Evolutionary conservation across 192 early-diverging fungal species (phyloP).

Genomic region (Gonapodya prolifera): DNA sequence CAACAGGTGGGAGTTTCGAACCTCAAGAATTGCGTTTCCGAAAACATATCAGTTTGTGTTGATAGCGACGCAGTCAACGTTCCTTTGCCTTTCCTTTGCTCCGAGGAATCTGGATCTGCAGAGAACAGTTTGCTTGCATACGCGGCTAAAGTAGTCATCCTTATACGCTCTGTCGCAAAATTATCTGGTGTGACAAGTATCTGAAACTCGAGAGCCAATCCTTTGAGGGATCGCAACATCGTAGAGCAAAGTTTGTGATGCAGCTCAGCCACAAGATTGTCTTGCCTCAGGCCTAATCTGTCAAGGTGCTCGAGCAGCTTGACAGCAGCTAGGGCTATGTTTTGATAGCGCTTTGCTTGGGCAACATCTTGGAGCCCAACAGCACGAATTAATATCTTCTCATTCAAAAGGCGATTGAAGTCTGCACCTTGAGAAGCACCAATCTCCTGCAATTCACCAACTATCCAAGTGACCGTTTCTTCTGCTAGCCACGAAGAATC

Average conservation of each 20-base stretch:
- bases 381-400: neutral
- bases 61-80: neutral
- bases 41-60: conserved; percentile 16
- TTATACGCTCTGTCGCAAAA: neutral
- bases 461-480: neutral
- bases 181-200: neutral
- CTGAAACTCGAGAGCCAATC: neutral
- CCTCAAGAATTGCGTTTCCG: conserved; percentile 16
- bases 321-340: neutral
- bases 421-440: neutral
- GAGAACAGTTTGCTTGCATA: neutral
- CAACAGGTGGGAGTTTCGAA: neutral
- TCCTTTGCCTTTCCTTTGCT: conserved; percentile 8
- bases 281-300: neutral
- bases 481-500: neutral
- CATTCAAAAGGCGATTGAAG: neutral
- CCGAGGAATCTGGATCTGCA: neutral
- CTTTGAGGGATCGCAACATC: neutral
- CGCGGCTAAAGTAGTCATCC: neutral
- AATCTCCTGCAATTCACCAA: neutral
- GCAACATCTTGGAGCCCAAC: too few relatives aligned
- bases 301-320: neutral
- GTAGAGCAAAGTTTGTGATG: neutral
- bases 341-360: neutral
- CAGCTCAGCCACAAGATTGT: neutral